Conservation (phyloP, 108 stramenopile species). For the Cyclotella distinguenda region DNA sequence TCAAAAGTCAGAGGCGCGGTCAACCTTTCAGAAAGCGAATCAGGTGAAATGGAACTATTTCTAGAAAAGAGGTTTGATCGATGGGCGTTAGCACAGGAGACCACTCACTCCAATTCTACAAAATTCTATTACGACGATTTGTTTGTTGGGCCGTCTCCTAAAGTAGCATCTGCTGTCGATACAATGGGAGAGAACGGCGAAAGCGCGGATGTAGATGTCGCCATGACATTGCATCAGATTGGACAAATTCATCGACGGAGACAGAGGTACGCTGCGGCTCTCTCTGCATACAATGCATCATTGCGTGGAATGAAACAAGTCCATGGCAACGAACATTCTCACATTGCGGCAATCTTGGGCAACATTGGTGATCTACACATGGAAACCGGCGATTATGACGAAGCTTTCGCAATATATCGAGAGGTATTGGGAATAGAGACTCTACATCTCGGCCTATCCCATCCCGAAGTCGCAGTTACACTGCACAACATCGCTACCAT, state of each 20-base stretch:
- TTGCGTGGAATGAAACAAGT: constrained; percentile 81
- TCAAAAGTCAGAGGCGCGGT: constrained; percentile 1
- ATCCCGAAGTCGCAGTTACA: constrained; percentile 84
- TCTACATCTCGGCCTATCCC: constrained; percentile 75
- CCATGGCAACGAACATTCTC: constrained; percentile 68
- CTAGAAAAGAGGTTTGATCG: constrained; percentile 47
- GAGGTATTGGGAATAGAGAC: constrained; percentile 87
- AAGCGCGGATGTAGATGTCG: constrained; percentile 68
- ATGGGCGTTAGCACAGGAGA: constrained; percentile 14
- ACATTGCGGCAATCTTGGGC: constrained; percentile 80
- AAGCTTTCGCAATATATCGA: constrained; percentile 78
- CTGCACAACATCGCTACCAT: constrained; percentile 89
- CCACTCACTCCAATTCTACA: constrained; percentile 2
- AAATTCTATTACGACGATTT: constrained; percentile 62
- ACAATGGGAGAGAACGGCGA: constrained; percentile 4
- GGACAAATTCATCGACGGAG: constrained; percentile 68
- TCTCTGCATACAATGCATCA: constrained; percentile 72
- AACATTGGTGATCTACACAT: constrained; percentile 87
- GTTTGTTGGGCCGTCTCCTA: constrained; percentile 36
- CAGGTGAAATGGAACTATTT: constrained; percentile 66
- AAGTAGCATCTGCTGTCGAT: background rate
- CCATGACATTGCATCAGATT: constrained; percentile 81
- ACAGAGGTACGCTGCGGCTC: constrained; percentile 56
- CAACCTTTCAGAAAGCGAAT: constrained; percentile 21
- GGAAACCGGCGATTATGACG: constrained; percentile 82